These are phyloP conservation scores for Rhodotorula paludigena DNA, from an alignment of 768 basidiomycete genomes.

Conservation along the genomic window DNA sequence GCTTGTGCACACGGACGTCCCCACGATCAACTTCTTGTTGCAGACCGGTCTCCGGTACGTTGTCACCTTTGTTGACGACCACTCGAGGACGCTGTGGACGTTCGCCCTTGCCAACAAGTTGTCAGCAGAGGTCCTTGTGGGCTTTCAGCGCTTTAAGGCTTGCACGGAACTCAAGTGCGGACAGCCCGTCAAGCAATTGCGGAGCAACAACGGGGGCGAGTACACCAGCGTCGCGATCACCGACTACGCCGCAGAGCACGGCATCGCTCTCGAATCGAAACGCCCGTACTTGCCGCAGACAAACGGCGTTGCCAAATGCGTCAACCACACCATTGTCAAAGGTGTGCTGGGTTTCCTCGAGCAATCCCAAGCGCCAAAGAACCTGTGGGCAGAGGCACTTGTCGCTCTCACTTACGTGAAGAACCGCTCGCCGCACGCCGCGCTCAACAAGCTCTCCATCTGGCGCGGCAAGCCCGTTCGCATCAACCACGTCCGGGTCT, in stretches of 20 bases:
- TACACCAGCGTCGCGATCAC: constrained; percentile 22
- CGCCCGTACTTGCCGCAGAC: constrained; percentile 1
- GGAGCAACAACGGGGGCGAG: too few species aligned
- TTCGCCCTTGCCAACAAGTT: constrained; percentile 32
- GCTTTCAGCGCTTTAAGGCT: constrained; percentile 37
- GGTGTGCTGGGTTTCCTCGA: too few species aligned
- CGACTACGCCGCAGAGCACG: not conserved
- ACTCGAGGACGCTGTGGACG: too few species aligned
- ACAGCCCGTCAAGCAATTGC: constrained; percentile 35
- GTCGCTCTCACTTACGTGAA: constrained; percentile 4
- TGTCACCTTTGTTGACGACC: constrained; percentile 41
- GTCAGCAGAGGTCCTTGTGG: constrained; percentile 11
- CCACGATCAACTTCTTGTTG: not conserved
- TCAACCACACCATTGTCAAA: not conserved
- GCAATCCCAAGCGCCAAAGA: not conserved
- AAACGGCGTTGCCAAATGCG: not conserved
- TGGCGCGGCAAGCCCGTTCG: too few species aligned
- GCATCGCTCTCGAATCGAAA: too few species aligned
- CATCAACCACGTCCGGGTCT: constrained; percentile 1
- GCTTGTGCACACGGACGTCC: constrained; percentile 12
- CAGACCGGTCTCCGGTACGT: constrained; percentile 35
- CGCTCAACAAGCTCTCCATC: not conserved
- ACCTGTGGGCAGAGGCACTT: constrained; percentile 14
- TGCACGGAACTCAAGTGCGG: constrained; percentile 32
- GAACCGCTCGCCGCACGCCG: constrained; percentile 9